Evolutionary conservation across 2,329 filamentous ascomycete species (phyloP).

Genomic region (Uncinocarpus reesii): DNA sequence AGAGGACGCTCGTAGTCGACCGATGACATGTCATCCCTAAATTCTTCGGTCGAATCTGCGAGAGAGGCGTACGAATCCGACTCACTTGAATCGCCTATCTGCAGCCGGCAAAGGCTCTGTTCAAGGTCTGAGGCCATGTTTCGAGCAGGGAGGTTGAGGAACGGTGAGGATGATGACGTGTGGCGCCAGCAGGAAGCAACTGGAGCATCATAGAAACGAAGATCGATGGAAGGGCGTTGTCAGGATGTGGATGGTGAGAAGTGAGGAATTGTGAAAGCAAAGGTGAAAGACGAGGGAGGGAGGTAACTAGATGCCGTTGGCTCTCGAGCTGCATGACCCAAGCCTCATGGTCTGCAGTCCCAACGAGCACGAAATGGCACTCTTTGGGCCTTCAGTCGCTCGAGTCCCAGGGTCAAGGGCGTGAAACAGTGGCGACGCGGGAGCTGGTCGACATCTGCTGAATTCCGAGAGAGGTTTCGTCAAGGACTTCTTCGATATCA

Average conservation of each 20-base stretch:
- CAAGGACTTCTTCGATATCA: conserved; percentile 1
- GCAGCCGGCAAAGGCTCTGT: conserved; percentile 1
- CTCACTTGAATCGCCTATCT: not conserved
- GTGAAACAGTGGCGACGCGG: not conserved
- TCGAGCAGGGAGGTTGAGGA: not conserved
- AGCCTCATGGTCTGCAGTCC: conserved; percentile 3
- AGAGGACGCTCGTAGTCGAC: conserved; percentile 18
- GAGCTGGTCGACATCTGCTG: not conserved
- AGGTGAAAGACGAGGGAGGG: not conserved
- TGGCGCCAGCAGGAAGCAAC: not conserved
- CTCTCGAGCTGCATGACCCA: conserved; percentile 7
- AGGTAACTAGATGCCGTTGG: conserved; percentile 3
- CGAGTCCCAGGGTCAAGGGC: too few species aligned
- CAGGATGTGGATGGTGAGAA: not conserved
- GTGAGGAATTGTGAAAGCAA: not conserved
- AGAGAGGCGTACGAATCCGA: conserved; percentile 4
- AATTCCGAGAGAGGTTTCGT: conserved; percentile 4
- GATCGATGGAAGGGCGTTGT: not conserved
- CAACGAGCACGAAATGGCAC: not conserved
- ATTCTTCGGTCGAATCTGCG: not conserved
- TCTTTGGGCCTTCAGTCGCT: not conserved
- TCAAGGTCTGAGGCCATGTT: conserved; percentile 9
- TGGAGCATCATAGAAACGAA: conserved; percentile 12
- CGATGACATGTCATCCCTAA: not conserved
- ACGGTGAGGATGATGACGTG: not conserved